A percentile compares a stretch with the other conserved stretches of the same genome.
These are phyloP conservation scores for Ogataea polymorpha DNA, from an alignment of 805 yeast genomes.

Conservation along the genomic window DNA sequence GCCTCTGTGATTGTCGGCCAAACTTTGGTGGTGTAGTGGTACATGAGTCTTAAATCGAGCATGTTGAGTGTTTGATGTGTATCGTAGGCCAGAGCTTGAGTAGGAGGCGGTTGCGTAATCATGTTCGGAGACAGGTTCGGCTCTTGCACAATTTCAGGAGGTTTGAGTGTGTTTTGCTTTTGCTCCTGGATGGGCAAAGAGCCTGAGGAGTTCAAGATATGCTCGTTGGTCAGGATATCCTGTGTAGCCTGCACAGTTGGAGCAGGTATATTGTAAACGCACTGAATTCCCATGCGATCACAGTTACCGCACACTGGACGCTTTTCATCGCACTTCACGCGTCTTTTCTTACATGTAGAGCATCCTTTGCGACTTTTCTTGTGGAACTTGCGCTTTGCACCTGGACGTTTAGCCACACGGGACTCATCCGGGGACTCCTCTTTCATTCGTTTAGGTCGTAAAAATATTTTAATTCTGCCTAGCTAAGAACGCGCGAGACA, in stretches of 20 bases:
- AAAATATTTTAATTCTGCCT: conserved; percentile 7
- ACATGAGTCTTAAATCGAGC: conserved; percentile 77
- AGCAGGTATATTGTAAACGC: conserved; percentile 48
- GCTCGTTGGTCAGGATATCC: too few species aligned
- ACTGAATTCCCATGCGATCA: conserved; percentile 69
- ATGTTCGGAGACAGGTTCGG: conserved; percentile 31
- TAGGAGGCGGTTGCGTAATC: conserved; percentile 29
- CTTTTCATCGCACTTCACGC: conserved; percentile 90
- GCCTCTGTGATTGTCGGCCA: conserved; percentile 87
- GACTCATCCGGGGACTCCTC: conserved; percentile 1
- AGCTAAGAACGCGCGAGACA: not conserved
- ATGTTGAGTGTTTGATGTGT: conserved; percentile 48
- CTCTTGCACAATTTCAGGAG: conserved; percentile 12
- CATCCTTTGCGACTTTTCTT: conserved; percentile 88
- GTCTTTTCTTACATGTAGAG: conserved; percentile 78
- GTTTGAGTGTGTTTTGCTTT: not conserved
- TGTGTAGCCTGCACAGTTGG: not conserved
- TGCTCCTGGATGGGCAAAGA: not conserved
- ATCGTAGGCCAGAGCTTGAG: conserved; percentile 17
- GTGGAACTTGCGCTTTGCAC: conserved; percentile 83
- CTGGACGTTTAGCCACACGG: conserved; percentile 33
- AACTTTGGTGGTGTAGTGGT: conserved; percentile 82
- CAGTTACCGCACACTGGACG: conserved; percentile 82
- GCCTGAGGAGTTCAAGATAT: too few species aligned
- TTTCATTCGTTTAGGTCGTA: conserved; percentile 11